Base-by-base conservation (phyloP, 75 land plant species). In the Selaginella tamariscina region DNA sequence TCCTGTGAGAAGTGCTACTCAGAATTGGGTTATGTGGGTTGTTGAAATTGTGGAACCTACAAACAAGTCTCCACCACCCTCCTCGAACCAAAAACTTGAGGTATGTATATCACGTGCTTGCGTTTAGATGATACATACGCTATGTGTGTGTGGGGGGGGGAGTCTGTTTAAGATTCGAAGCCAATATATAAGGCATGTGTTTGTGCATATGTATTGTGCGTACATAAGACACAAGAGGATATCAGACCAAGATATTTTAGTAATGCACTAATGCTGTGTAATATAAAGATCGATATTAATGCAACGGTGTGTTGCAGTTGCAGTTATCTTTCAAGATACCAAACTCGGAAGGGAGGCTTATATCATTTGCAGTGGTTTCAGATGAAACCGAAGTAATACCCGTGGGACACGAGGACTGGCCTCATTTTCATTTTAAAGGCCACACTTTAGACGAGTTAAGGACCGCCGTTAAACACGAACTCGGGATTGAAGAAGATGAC, bases 331-430 rank as follows among this genome's bases (percentile, higher is more conserved):
- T 39, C 49, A 39, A 39, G 9, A 54, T 22, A 20, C 49, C 49
- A 5, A 39, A 39, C 5, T n/a, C 65, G 24, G 98, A 86, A 28
- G 88, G 90, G 0, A 78, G 99, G 64, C 56, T 62, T 0, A 86
- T 94, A 24, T 81, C 80, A 71, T 94, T 83, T 63, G 67, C 78
- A 0, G 67, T 94, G 15, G 85, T 83, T 0, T 76, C 82, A 67
- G 87, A 94, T 15, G 27, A 78, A 54, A 88, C 86, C 0, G 74
- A 83, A 22, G 73, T 56, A 23, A 27, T 55, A 33, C 62, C 79
- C 0, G 81, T 75, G 1, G 88, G 85, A 49, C 72, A 54, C 0
- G 32, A 33, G 29, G 83, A 80, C 64, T 82, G 68, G 60, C 69
- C 65, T 27, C 65, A 70, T 0, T 72, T 90, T 27, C 56, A 55